phyloP scores from a whole-genome alignment of 2,329 filamentous ascomycete species.

The Volutella citrinella region DNA sequence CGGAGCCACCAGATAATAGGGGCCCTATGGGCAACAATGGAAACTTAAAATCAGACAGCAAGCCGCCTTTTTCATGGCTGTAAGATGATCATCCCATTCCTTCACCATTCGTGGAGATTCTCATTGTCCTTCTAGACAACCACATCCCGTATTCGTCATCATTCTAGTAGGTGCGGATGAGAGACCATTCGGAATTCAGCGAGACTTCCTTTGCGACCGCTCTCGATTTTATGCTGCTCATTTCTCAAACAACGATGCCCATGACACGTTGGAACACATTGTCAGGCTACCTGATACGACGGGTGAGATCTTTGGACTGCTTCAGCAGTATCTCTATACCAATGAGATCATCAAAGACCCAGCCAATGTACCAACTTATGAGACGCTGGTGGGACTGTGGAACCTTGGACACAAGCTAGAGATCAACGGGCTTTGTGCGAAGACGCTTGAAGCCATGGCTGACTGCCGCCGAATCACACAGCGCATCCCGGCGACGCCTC shows the following conservation, averaged over 20 bases:
- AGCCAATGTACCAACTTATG: constrained; percentile 47
- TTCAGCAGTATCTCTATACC: constrained; percentile 54
- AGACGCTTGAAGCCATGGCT: constrained; percentile 55
- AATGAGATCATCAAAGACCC: constrained; percentile 42
- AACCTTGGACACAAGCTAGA: constrained; percentile 51
- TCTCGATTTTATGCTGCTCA: constrained; percentile 46
- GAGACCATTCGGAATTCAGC: constrained; percentile 55
- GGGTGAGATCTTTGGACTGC: constrained; percentile 51
- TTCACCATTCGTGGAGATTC: neutral
- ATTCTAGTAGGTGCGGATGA: constrained; percentile 51
- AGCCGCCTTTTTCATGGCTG: constrained; percentile 37
- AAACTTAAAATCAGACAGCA: neutral
- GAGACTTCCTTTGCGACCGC: constrained; percentile 54
- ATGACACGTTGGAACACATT: constrained; percentile 46
- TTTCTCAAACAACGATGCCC: constrained; percentile 35
- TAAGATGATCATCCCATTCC: constrained; percentile 17
- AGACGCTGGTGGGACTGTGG: constrained; percentile 54
- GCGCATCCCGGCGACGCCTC: constrained; percentile 54
- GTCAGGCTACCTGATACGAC: constrained; percentile 48
- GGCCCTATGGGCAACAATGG: too few relatives aligned
- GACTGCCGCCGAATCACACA: constrained; percentile 52
- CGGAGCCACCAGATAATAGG: too few relatives aligned
- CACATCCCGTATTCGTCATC: constrained; percentile 55
- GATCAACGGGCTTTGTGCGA: constrained; percentile 54
- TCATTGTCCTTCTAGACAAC: constrained; percentile 38